Evolutionary conservation across 2,329 filamentous ascomycete genomes (phyloP), one percentile per base, ranked within the genome.

Genomic region (Biscogniauxia sp.): DNA sequence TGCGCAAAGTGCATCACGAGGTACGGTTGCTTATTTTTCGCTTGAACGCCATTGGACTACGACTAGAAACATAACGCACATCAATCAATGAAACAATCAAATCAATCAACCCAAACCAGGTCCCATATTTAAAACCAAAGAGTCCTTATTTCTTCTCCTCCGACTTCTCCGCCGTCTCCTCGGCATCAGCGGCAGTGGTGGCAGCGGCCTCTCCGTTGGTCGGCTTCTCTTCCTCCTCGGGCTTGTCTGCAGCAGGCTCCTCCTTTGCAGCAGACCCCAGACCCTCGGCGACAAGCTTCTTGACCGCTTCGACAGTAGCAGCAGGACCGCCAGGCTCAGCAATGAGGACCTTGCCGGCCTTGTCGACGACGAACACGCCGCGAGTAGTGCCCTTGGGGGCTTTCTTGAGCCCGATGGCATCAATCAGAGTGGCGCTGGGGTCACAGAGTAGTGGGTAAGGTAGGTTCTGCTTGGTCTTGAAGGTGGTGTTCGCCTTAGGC

Each of bases 391-490:
- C 89, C 76, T 87, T 91, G 53, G 90, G 89, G 7, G 81, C 76
- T 80, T 97, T 97, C 80, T 93, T 93, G 66, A 98, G 78, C n/a
- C 93, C 94, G 73, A 98, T 90, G 58, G 93, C 93, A 13, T 76
- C 81, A 70, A 98, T 96, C 61, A 99, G 84, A 2, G 85, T 87
- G 26, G 84, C 85, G 56, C 79, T 78, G 5, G 88, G 84, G 75
- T 99, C 93, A 79, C 93, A 98, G 50, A 99, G 85, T 53, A 99
- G 86, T 41, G 90, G 81, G 76, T 97, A 99, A 5, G 89, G 91
- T 57, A 98, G 85, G 65, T 90, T 92, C 76, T 98, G 92, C 80
- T 96, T 97, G 50, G 87, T 88, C 78, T 92, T 90, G 84, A 98
- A 99, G 53, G 87, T 92, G 23, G 91, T 93, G 80, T 99, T 99